Conservation (phyloP, 2,329 filamentous ascomycete genomes). For the Fusarium sp. region DNA sequence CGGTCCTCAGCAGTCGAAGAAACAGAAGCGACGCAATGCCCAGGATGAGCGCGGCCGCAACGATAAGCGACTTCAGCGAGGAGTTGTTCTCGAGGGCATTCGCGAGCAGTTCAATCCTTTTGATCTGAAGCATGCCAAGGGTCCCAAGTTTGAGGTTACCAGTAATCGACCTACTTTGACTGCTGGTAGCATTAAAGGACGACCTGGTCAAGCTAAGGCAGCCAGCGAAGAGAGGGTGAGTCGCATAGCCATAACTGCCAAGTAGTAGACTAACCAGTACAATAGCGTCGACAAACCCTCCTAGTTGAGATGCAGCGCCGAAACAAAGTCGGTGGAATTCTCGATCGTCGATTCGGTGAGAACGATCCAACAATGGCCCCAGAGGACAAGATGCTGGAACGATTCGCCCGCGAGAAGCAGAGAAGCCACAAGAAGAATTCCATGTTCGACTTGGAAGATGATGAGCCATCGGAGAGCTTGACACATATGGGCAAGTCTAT, state of each 20-base stretch:
- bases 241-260: background rate
- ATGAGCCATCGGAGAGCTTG: constrained; percentile 72
- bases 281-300: constrained; percentile 80
- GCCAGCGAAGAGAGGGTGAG: constrained; percentile 85
- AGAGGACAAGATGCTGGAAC: constrained; percentile 90
- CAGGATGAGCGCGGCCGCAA: constrained; percentile 73
- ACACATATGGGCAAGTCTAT: constrained; percentile 88
- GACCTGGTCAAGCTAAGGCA: constrained; percentile 87
- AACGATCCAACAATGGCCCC: constrained; percentile 93
- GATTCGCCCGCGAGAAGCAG: constrained; percentile 91
- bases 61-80: constrained; percentile 81
- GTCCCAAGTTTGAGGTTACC: constrained; percentile 87
- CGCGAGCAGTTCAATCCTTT: constrained; percentile 98
- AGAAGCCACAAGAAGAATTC: constrained; percentile 79
- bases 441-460: constrained; percentile 89
- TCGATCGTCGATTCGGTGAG: constrained; percentile 95
- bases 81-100: constrained; percentile 84
- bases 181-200: constrained; percentile 72
- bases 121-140: constrained; percentile 85
- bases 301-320: constrained; percentile 89
- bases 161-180: constrained; percentile 70
- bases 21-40: constrained; percentile 82
- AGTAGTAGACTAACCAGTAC: constrained; percentile 21
- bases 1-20: constrained; percentile 93
- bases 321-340: constrained; percentile 91